These are phyloP conservation scores for Eucalyptus lansdowneana DNA, from an alignment of 345 rosid genomes.

Conservation along the genomic window DNA sequence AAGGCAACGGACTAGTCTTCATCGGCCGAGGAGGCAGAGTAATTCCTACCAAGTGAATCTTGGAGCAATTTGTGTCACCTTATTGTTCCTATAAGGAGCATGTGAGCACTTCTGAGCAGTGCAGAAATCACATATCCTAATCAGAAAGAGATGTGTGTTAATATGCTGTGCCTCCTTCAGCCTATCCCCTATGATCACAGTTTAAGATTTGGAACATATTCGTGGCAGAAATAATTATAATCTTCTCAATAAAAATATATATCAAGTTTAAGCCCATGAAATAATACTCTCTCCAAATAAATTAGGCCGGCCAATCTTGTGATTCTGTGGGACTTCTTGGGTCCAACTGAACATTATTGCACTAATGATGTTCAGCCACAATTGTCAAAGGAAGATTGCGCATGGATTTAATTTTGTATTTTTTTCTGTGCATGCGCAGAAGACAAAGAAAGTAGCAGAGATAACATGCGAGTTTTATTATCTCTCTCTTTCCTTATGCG, in stretches of 20 bases:
- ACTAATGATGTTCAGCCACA: not conserved
- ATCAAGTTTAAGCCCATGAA: too few species aligned
- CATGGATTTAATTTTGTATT: not conserved
- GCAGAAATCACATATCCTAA: slow-evolving; percentile 82
- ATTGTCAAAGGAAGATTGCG: not conserved
- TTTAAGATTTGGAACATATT: not conserved
- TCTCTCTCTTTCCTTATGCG: not conserved
- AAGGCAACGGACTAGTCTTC: not conserved
- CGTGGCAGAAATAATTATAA: not conserved
- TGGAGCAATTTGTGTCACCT: slow-evolving; percentile 83
- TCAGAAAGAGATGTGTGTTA: slow-evolving; percentile 67
- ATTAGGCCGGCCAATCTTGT: not conserved
- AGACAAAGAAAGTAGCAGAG: not conserved
- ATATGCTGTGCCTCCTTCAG: slow-evolving; percentile 80
- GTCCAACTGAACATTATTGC: not conserved
- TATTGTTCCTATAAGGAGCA: slow-evolving; percentile 82
- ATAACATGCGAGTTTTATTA: too few species aligned
- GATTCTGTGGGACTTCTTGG: not conserved
- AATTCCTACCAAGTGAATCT: slow-evolving; percentile 61
- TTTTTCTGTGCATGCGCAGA: not conserved
- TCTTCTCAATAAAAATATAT: too few species aligned
- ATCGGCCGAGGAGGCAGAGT: not conserved
- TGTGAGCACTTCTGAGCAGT: slow-evolving; percentile 66
- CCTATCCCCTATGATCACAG: slow-evolving; percentile 32
- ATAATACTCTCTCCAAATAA: too few species aligned